A percentile compares a stretch with the other conserved stretches of the same genome.
phyloP scores from a whole-genome alignment of 768 basidiomycete genomes.

The Agrocybe praecox region DNA sequence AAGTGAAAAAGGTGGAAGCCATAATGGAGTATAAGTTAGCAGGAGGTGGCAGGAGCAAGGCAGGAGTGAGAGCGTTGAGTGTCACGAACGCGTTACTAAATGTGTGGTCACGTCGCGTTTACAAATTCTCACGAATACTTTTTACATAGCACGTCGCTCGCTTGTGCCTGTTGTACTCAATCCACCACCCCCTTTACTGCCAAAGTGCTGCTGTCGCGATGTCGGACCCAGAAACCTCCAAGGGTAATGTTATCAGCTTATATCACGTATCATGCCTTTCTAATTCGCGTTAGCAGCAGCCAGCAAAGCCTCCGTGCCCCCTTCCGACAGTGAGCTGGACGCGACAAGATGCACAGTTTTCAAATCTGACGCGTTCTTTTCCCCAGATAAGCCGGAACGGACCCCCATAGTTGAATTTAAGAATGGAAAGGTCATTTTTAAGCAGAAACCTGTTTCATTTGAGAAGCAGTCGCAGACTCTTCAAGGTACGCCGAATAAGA shows the following conservation, averaged over 20 bases:
- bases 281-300: slow-evolving; percentile 9
- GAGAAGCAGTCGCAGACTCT: slow-evolving; percentile 84
- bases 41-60: background rate
- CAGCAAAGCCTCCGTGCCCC: slow-evolving; percentile 5
- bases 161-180: slow-evolving; percentile 11
- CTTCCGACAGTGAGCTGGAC: slow-evolving; percentile 31
- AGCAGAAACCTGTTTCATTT: slow-evolving; percentile 72
- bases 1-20: slow-evolving; percentile 62
- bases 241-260: slow-evolving; percentile 25
- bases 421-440: slow-evolving; percentile 77
- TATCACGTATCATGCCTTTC: background rate
- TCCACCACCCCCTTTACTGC: slow-evolving; percentile 22
- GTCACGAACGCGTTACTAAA: slow-evolving; percentile 52
- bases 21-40: slow-evolving; percentile 30
- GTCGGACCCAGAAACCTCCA: slow-evolving; percentile 35
- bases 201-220: slow-evolving; percentile 32
- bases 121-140: slow-evolving; percentile 30
- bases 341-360: slow-evolving; percentile 19
- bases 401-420: slow-evolving; percentile 60
- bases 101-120: slow-evolving; percentile 43
- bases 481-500: slow-evolving; percentile 57
- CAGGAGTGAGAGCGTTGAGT: slow-evolving; percentile 11
- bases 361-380: slow-evolving; percentile 27
- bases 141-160: slow-evolving; percentile 16
- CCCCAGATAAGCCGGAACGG: slow-evolving; percentile 41